A percentile compares a stretch with the other conserved stretches of the same genome.
phyloP scores from a whole-genome alignment of 2,329 filamentous ascomycete genomes.

The Paracoccidioides lutzii region DNA sequence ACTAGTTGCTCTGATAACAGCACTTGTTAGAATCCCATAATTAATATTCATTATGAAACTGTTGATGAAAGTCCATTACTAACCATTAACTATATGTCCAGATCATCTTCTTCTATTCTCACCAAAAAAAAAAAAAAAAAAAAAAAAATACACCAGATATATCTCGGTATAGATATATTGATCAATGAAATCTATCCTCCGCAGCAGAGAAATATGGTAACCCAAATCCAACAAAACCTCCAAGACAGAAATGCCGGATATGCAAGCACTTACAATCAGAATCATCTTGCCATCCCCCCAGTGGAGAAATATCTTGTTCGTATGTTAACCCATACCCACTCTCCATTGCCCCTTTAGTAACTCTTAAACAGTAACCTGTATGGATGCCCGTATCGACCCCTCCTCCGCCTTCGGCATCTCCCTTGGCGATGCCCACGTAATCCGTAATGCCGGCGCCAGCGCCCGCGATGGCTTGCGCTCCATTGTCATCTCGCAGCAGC shows the following conservation, averaged over 20 bases:
- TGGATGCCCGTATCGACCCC: slow-evolving; percentile 64
- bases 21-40: too few species aligned
- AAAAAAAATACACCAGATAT: neutral
- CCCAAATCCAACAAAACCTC: slow-evolving; percentile 42
- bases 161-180: neutral
- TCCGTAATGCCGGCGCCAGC: slow-evolving; percentile 59
- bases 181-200: neutral
- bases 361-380: slow-evolving; percentile 51
- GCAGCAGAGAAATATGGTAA: slow-evolving; percentile 22
- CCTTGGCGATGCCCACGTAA: slow-evolving; percentile 65
- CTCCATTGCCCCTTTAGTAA: neutral
- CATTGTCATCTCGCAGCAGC: slow-evolving; percentile 65
- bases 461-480: slow-evolving; percentile 58
- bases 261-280: slow-evolving; percentile 49
- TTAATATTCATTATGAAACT: neutral
- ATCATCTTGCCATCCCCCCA: slow-evolving; percentile 53
- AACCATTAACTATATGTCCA: neutral
- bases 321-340: slow-evolving; percentile 24
- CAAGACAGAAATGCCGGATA: slow-evolving; percentile 46
- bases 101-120: neutral
- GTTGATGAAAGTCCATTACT: neutral
- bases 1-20: too few species aligned
- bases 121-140: too few species aligned
- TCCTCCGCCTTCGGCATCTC: slow-evolving; percentile 55
- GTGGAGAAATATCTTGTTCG: slow-evolving; percentile 54